Conservation (phyloP, 73 alveolate genomes). For the Tetrahymena borealis region DNA sequence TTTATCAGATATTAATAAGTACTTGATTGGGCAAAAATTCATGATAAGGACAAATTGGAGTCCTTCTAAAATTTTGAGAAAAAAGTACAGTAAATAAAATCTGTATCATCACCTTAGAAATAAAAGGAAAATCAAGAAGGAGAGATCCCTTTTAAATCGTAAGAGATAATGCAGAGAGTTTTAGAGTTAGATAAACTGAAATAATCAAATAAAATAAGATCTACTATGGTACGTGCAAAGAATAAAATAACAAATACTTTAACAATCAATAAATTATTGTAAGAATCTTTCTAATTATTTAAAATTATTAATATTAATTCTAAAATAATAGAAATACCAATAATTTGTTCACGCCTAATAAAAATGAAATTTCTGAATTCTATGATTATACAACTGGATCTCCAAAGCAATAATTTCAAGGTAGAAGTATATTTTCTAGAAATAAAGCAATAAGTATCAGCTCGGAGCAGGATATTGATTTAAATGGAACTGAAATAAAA, state of each 20-base stretch:
- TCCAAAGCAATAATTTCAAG: background rate
- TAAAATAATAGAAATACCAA: background rate
- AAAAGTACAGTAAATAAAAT: background rate
- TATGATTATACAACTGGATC: background rate
- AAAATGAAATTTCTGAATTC: background rate
- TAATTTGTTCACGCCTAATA: background rate
- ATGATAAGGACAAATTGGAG: background rate
- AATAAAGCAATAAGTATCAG: background rate
- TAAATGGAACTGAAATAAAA: background rate
- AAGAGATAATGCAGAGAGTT: background rate
- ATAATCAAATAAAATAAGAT: background rate
- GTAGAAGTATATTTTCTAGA: background rate
- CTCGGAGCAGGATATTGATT: background rate
- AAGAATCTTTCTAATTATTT: background rate
- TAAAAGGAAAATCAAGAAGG: background rate
- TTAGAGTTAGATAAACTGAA: background rate
- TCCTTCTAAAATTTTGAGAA: background rate
- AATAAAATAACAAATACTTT: background rate
- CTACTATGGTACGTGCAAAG: background rate
- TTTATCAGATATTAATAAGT: background rate
- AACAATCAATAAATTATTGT: background rate
- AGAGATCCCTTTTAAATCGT: background rate
- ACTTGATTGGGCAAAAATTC: background rate
- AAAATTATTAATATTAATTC: background rate
- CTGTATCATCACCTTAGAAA: background rate